Evolutionary conservation across 2,329 filamentous ascomycete species (phyloP).

Genomic region (Pyricularia grisea): DNA sequence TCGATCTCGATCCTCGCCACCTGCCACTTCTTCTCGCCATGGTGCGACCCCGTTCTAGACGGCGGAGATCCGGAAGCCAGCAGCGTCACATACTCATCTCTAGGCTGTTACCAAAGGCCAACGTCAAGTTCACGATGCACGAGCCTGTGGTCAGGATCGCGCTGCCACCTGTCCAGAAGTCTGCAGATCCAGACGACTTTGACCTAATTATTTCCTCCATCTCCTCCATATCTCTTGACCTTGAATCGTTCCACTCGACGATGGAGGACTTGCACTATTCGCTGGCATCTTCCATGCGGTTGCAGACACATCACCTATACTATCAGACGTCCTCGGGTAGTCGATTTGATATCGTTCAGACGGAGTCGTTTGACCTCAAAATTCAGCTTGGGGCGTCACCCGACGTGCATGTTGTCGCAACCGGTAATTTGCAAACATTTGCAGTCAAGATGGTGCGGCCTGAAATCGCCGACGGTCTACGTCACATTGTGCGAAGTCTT

Average conservation of each 20-base stretch:
- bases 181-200: constrained; percentile 66
- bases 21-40: constrained; percentile 76
- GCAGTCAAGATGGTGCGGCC: constrained; percentile 82
- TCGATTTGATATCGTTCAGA: constrained; percentile 79
- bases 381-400: constrained; percentile 76
- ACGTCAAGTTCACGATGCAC: constrained; percentile 91
- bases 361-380: constrained; percentile 81
- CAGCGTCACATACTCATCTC: constrained; percentile 67
- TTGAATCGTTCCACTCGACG: constrained; percentile 90
- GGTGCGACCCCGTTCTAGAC: constrained; percentile 46
- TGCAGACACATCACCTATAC: constrained; percentile 83
- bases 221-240: constrained; percentile 84
- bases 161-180: constrained; percentile 65
- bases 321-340: constrained; percentile 82
- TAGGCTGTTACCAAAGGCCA: constrained; percentile 85
- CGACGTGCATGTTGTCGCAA: constrained; percentile 72
- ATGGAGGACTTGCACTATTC: constrained; percentile 82
- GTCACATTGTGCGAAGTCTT: constrained; percentile 82
- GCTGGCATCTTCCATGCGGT: constrained; percentile 67
- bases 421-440: constrained; percentile 75
- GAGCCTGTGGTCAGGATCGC: constrained; percentile 90
- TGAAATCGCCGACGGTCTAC: constrained; percentile 86
- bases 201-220: constrained; percentile 93
- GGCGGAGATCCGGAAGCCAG: constrained; percentile 16
- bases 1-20: constrained; percentile 88